Evolutionary conservation across 2,329 filamentous ascomycete genomes (phyloP).

Genomic region (Epichloe sp.): DNA sequence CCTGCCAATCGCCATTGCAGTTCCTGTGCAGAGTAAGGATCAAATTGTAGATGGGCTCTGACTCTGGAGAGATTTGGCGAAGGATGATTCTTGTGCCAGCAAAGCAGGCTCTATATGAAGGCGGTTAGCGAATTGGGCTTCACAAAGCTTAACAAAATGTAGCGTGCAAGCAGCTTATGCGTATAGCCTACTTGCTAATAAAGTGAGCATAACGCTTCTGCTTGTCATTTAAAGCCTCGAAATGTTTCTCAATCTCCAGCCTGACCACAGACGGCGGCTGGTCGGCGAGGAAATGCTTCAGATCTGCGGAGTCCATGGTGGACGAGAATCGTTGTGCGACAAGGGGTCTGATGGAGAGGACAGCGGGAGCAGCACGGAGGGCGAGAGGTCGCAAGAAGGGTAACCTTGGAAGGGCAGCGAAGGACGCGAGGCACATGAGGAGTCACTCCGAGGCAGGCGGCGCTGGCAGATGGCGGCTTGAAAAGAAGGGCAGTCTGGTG

Average conservation of each 20-base stretch:
- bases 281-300: constrained; percentile 77
- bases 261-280: constrained; percentile 78
- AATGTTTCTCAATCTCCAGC: constrained; percentile 85
- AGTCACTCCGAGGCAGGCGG: constrained; percentile 5
- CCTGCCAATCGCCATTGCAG: constrained; percentile 57
- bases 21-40: constrained; percentile 59
- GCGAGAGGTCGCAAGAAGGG: constrained; percentile 19
- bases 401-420: constrained; percentile 23
- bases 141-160: neutral
- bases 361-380: neutral
- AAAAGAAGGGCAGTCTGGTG: neutral
- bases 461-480: neutral
- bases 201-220: constrained; percentile 88
- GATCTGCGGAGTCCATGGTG: constrained; percentile 46
- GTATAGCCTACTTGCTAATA: constrained; percentile 55
- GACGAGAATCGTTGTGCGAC: constrained; percentile 9
- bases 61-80: constrained; percentile 70
- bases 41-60: constrained; percentile 68
- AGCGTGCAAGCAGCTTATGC: neutral
- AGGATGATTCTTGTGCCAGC: constrained; percentile 66
- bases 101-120: constrained; percentile 51
- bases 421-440: constrained; percentile 22
- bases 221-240: constrained; percentile 59
- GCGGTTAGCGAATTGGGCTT: neutral
- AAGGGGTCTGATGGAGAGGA: neutral